Percentiles rank a stretch among this genome's conserved stretches.
phyloP scores from a whole-genome alignment of 495 filamentous ascomycete species.

The Aeminium ludgeri region DNA sequence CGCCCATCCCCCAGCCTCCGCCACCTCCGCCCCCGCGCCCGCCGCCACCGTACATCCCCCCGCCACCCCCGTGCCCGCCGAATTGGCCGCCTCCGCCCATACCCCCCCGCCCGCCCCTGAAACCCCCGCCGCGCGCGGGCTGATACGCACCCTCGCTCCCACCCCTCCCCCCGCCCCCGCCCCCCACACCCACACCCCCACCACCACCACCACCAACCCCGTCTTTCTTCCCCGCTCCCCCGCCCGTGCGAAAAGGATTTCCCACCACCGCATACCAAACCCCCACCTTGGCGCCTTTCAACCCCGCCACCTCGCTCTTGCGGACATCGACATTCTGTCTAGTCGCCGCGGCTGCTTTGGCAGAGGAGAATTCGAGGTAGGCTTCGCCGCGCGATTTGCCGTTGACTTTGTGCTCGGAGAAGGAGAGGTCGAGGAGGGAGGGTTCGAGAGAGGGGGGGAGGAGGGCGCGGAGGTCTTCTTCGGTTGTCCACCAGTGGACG shows the following conservation, averaged over 20 bases:
- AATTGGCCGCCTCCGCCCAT: conserved; percentile 17
- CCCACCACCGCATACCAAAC: conserved; percentile 5
- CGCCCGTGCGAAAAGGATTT: conserved; percentile 3
- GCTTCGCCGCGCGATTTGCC: conserved; percentile 96
- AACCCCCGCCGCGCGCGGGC: conserved; percentile 28
- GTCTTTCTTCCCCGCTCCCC: conserved; percentile 8
- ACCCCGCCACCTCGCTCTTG: conserved; percentile 20
- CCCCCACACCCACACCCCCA: neutral
- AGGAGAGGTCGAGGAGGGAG: conserved; percentile 82
- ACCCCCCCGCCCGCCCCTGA: conserved; percentile 21
- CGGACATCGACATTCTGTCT: conserved; percentile 60
- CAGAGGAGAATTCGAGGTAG: conserved; percentile 68
- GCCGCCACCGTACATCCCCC: neutral
- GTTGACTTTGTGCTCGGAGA: conserved; percentile 96
- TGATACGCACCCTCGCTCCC: conserved; percentile 30
- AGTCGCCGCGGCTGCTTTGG: conserved; percentile 69
- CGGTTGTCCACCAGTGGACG: conserved; percentile 89
- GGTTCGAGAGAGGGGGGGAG: conserved; percentile 44
- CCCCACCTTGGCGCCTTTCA: conserved; percentile 10
- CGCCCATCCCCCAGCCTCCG: conserved; percentile 1
- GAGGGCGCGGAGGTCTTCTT: conserved; percentile 72
- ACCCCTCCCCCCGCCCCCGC: conserved; percentile 1
- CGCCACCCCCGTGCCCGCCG: conserved; percentile 30
- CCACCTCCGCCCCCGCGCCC: neutral
- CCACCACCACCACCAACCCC: conserved; percentile 1